phyloP scores from a whole-genome alignment of 2,329 filamentous ascomycete species.

The Aspergillus quadricinctus region DNA sequence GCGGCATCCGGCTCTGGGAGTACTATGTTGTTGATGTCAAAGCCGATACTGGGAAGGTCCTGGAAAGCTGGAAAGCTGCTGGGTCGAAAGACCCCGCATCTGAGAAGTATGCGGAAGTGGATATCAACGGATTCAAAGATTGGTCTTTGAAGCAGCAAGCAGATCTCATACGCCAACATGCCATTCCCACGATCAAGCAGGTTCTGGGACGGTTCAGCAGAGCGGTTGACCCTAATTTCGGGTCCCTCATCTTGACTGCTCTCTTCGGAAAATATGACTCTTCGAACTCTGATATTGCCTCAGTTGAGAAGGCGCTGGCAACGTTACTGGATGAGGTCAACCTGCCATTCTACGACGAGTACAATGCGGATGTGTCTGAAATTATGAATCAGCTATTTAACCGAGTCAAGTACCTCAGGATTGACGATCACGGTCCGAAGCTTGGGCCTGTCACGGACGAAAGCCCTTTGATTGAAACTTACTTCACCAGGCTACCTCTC shows the following conservation, averaged over 20 bases:
- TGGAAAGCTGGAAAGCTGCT: conserved; percentile 66
- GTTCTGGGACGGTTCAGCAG: conserved; percentile 78
- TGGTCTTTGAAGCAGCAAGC: conserved; percentile 57
- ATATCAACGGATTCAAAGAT: conserved; percentile 48
- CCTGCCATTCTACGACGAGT: conserved; percentile 84
- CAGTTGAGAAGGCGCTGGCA: conserved; percentile 50
- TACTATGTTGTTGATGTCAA: conserved; percentile 84
- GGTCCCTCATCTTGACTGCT: conserved; percentile 63
- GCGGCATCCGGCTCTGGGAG: conserved; percentile 79
- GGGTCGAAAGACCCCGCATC: conserved; percentile 9
- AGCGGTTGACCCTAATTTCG: conserved; percentile 63
- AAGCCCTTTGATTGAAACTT: conserved; percentile 83
- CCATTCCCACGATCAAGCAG: conserved; percentile 64
- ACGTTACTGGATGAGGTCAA: conserved; percentile 79
- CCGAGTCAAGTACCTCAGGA: conserved; percentile 85
- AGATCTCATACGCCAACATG: conserved; percentile 61
- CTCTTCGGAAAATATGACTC: conserved; percentile 65
- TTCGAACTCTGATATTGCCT: conserved; percentile 36
- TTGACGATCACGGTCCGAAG: conserved; percentile 90
- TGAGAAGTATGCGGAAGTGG: conserved; percentile 12
- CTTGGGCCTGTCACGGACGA: conserved; percentile 70
- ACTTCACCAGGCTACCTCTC: conserved; percentile 83
- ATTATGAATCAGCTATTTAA: conserved; percentile 91
- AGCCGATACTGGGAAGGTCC: conserved; percentile 61
- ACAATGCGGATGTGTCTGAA: conserved; percentile 74